Base-by-base conservation (phyloP, 495 filamentous ascomycete genomes). In the Hyaloscypha finlandica region DNA sequence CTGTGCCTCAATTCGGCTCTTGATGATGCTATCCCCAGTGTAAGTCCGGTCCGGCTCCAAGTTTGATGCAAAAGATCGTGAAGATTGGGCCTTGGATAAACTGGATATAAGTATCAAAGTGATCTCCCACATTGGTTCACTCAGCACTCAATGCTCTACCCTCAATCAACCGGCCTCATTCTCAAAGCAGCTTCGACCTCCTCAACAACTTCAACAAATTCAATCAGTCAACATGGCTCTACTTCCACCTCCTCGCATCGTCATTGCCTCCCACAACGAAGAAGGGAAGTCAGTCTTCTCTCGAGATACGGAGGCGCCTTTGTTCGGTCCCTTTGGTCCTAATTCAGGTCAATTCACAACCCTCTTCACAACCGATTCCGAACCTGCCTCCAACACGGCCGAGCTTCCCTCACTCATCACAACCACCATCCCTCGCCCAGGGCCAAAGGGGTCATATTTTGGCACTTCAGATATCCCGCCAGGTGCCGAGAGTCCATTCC, bases 261-360 rank as follows among this genome's bases (percentile, higher is more conserved):
- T 79, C 63, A 70, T 73, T 61, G 76, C 78, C 4, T 62, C 68
- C 29, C 72, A 78, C 67, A 69, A 61, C 22, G 62, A 65, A 11
- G 68, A 71, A 48, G 78, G 76, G 45, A 73, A 48, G 22, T 77
- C 77, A 3, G 67, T 78, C 57, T 68, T 80, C 62, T 63, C 70
- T 8, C 70, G 70, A 2, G 78, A 80, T 67, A 29, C 35, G 11
- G 22, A 63, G 4, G 51, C 73, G 35, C 51, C 59, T 31, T 69
- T 71, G 11, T 78, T 80, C 62, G 52, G 59, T 1, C 77, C 77
- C 12, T 76, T 76, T 65, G 77, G 76, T 8, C 73, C 70, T 8
- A 39, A 31, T 4, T 57, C 48, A 1, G 63, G 61, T n/a, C 62
- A 65, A 29, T 79, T 80, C 70, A 48, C 64, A 48, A 55, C 67